Percentiles rank a stretch among this genome's conserved stretches.
phyloP scores from a whole-genome alignment of 495 filamentous ascomycete genomes.

The Trichocladium antarcticum region DNA sequence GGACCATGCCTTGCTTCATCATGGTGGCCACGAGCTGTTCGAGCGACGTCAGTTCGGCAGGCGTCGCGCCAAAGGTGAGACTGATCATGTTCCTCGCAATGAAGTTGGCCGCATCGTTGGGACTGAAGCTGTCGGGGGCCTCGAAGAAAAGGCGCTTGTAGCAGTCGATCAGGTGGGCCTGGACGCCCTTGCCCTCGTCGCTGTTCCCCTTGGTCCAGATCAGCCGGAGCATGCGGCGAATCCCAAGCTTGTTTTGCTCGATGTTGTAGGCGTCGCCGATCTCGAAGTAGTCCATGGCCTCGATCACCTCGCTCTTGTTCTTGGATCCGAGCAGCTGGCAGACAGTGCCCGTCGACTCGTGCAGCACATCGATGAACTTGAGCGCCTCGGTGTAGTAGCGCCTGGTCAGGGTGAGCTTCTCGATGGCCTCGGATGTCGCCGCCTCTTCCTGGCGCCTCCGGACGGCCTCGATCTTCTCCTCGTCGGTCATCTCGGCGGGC shows the following conservation, averaged over 20 bases:
- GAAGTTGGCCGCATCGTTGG: constrained; percentile 89
- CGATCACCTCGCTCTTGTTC: constrained; percentile 96
- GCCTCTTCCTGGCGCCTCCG: constrained; percentile 61
- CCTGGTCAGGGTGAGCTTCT: constrained; percentile 71
- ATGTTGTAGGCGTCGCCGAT: constrained; percentile 91
- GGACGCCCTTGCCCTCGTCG: constrained; percentile 96
- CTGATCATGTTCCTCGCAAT: constrained; percentile 98
- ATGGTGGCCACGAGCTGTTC: constrained; percentile 92
- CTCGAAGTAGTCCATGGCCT: constrained; percentile 98
- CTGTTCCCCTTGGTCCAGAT: constrained; percentile 99
- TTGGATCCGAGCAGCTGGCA: constrained; percentile 81
- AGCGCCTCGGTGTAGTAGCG: constrained; percentile 88
- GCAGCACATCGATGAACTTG: constrained; percentile 88
- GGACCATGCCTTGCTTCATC: constrained; percentile 86
- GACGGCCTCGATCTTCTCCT: constrained; percentile 44
- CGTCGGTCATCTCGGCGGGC: constrained; percentile 45
- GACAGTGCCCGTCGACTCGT: constrained; percentile 62
- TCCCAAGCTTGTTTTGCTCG: constrained; percentile 79
- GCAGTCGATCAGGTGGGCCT: constrained; percentile 92
- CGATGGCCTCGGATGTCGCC: constrained; percentile 64
- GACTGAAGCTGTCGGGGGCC: constrained; percentile 72
- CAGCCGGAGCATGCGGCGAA: constrained; percentile 84
- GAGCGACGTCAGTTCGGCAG: constrained; percentile 86
- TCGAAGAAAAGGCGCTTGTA: constrained; percentile 95
- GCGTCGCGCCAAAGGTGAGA: constrained; percentile 86